Evolutionary conservation across 169 alveolate genomes (phyloP), one percentile per base, ranked within the genome.

Genomic region (Cryptosporidium bovis): DNA sequence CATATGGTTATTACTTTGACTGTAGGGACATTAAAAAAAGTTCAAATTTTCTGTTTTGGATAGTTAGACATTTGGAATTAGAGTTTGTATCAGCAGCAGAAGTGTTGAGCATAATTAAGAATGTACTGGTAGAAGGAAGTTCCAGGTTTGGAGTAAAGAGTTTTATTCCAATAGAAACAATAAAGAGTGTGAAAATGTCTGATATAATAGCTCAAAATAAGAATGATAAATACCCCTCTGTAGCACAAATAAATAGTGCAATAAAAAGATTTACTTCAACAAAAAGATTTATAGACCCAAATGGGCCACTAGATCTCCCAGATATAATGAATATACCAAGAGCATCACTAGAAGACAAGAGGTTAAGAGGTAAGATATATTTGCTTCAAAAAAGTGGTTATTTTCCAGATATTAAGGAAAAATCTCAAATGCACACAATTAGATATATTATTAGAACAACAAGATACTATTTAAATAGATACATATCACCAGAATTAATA

Each of bases 1-100:
- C 87, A 5, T 77, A 24, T 36, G 87, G 58, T 3, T 77, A 77
- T 48, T 53, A 58, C 7, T 77, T 77, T 77, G 87, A 77, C 36
- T 77, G 87, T 36, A 60, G 10, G 48, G 46, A 77, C 50, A 40
- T 77, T 46, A 40, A 16, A 60, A n/a, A 20, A 15, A 60, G 87
- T 46, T 58, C 87, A 33, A 58, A 66, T 27, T 77, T 77, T 44
- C 27, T 77, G 44, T 77, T 77, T 48, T 77, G 87, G 87, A n/a
- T 62, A 18, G 20, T 77, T 27, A 36, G 87, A 16, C 77, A 77
- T 16, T 36, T 77, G 15, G 71, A 62, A 3, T 27, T 77, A 12
- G 27, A 60, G 7, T 77, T 48, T 33, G 3, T 77, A 29, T 40
- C 87, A 8, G 65, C 77, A 7, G 64, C 31, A 20, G 53, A 18